Base-by-base conservation (phyloP, 164 flowering plant genomes). In the Saururus chinensis region DNA sequence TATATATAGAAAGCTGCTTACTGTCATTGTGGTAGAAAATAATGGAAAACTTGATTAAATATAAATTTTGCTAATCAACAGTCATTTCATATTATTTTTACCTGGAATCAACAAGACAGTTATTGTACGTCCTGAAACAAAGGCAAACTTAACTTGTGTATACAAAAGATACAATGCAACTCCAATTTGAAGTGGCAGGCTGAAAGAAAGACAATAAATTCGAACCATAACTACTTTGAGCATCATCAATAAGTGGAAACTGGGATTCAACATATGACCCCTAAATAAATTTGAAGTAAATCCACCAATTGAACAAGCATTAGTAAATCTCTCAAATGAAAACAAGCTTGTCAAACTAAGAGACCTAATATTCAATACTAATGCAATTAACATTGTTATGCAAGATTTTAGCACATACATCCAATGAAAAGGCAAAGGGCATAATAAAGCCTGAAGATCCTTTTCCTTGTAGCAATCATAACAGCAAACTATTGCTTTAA, bases 121-220 rank as follows among this genome's bases (percentile, higher is more conserved):
- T 73, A 92, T 84, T 16, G 92, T 75, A 24, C 88, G 53, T 58
- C 98, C 98, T 63, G 97, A 73, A 64, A 88, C 69, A 81, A 89
- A 93, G 56, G 98, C 98, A 75, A 88, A 88, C 64, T 81, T 81
- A 72, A 93, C 98, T 84, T 93, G 98, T 57, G 87, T 88, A 61
- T 89, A 93, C 60, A 93, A 63, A 59, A 93, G 83, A 77, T 75
- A 89, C 45, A 93, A 78, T 24, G 98, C 97, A 59, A 89, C 71
- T 63, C 95, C 90, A 69, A 93, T 93, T 77, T 93, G 98, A 61
- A 93, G 71, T 24, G 98, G 98, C 79, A 93, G 73, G 80, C 98
- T 92, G 91, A 55, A 16, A 23, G 16, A 30, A 30, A 20, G 22
- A 55, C 57, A 54, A 24, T 30, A 55, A 23, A 45, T 17, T 12